A percentile compares a stretch with the other conserved stretches of the same genome.
Conservation (phyloP, 768 basidiomycete species). For the Hericium erinaceus region DNA sequence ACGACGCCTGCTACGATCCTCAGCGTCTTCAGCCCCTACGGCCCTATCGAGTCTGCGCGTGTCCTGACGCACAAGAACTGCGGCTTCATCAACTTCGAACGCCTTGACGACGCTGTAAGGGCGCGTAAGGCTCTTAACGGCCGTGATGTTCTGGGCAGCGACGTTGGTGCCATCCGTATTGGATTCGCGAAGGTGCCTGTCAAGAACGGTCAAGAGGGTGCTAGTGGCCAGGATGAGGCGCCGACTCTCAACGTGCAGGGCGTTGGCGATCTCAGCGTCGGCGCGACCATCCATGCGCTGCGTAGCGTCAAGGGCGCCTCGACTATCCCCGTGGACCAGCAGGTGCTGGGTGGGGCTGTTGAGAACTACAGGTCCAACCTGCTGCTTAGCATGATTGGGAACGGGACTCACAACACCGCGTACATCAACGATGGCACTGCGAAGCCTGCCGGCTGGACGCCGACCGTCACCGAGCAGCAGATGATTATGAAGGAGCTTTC, state of each 20-base stretch:
- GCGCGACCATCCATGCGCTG: conserved; percentile 81
- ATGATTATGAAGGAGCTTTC: conserved; percentile 94
- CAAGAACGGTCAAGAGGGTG: conserved; percentile 69
- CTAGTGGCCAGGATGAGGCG: conserved; percentile 50
- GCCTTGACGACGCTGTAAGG: conserved; percentile 91
- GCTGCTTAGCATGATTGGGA: conserved; percentile 78
- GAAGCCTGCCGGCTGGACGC: conserved; percentile 59
- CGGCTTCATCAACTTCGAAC: conserved; percentile 95
- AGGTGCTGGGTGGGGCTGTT: conserved; percentile 82
- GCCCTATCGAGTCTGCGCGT: conserved; percentile 93
- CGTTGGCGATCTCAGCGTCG: conserved; percentile 76
- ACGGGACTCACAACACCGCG: conserved; percentile 55
- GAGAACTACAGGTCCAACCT: conserved; percentile 95
- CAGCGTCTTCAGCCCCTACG: conserved; percentile 95
- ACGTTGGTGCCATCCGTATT: conserved; percentile 94
- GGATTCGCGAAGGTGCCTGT: conserved; percentile 96
- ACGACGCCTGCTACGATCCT: conserved; percentile 92
- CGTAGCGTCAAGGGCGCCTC: conserved; percentile 87
- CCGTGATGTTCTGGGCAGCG: conserved; percentile 89
- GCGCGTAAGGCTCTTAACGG: conserved; percentile 95
- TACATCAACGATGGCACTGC: conserved; percentile 45
- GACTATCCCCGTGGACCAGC: conserved; percentile 87
- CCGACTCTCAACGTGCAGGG: conserved; percentile 66
- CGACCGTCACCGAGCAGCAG: conserved; percentile 86
- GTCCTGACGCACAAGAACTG: conserved; percentile 98